phyloP scores from a whole-genome alignment of 2,329 filamentous ascomycete genomes.

The Beauveria asiatica region DNA sequence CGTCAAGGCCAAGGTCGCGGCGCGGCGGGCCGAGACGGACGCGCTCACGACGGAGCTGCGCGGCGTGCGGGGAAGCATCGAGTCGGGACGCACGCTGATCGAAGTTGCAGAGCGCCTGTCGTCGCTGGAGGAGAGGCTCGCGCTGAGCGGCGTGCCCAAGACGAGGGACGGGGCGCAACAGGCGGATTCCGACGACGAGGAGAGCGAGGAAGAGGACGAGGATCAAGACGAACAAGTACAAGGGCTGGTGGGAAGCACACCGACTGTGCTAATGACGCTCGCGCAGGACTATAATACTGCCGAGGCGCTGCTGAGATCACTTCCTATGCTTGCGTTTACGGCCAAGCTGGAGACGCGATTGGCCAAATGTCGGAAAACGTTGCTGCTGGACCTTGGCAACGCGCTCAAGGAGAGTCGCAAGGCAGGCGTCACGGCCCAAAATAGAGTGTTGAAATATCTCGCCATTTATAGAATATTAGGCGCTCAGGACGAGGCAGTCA shows the following conservation, averaged over 20 bases:
- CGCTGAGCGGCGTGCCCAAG: constrained; percentile 36
- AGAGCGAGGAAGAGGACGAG: constrained; percentile 31
- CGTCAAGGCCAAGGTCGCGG: constrained; percentile 57
- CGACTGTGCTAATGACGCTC: constrained; percentile 36
- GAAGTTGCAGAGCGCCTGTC: constrained; percentile 57
- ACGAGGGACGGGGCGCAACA: constrained; percentile 7
- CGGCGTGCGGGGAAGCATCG: constrained; percentile 53
- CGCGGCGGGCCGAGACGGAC: constrained; percentile 55
- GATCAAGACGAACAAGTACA: constrained; percentile 28
- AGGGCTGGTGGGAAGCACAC: constrained; percentile 36
- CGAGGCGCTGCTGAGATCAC: constrained; percentile 31
- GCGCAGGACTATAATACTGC: constrained; percentile 38
- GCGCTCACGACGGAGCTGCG: constrained; percentile 58
- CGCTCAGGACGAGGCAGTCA: constrained; percentile 44
- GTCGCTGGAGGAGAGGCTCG: constrained; percentile 55
- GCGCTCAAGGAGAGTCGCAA: constrained; percentile 38
- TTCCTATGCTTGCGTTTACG: constrained; percentile 41
- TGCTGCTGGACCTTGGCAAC: constrained; percentile 46
- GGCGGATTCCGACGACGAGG: background rate
- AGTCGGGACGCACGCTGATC: constrained; percentile 52
- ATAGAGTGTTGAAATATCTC: constrained; percentile 42
- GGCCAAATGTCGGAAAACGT: constrained; percentile 44
- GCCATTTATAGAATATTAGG: constrained; percentile 44
- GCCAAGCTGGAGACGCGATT: constrained; percentile 45
- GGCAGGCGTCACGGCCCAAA: constrained; percentile 33